Evolutionary conservation across 129 eudicot genomes (phyloP), one percentile per base, ranked within the genome.

Genomic region (Chrysanthemum lavandulifolium): DNA sequence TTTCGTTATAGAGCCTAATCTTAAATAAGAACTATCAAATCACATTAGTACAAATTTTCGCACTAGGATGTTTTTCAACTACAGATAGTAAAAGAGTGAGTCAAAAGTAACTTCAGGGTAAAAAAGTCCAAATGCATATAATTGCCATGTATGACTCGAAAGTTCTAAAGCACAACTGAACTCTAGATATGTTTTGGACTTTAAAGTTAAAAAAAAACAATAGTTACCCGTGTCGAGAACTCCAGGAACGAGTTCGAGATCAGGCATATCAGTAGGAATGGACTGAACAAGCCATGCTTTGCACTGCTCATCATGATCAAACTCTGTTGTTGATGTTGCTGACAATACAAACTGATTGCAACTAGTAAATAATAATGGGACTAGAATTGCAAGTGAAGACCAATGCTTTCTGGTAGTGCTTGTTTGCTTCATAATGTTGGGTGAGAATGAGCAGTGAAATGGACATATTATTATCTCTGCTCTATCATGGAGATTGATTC

Each of bases 211-310:
- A 52, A 23, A 23, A 16, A 19, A 51, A 16, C 3, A 57, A 2
- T 40, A 33, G 6, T 57, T 85, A 91, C 97, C 96, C 14, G 96
- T 80, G 65, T 90, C 77, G 18, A 91, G 90, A 81, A 91, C 87
- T 19, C 97, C 96, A 56, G 92, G 88, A 57, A 91, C 92, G 52
- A 10, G 92, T 52, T 83, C 25, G 82, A 91, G 90, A 6, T 86
- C 78, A 54, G 97, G 97, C 97, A 91, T 91, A 61, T 91, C 90
- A 4, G 90, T 91, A 36, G 97, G 97, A 69, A 91, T 91, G 3
- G 97, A 91, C 31, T 91, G 97, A 13, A 91, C 97, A 61, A 91
- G 78, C 97, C 97, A 91, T 67, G 97, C 88, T 57, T 86, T 88
- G 82, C 97, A 88, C 69, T 79, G 29, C 16, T 78, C 68, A 64